These are phyloP conservation scores for Fusarium pseudocircinatum DNA, from an alignment of 2,329 filamentous ascomycete species.

Conservation along the genomic window DNA sequence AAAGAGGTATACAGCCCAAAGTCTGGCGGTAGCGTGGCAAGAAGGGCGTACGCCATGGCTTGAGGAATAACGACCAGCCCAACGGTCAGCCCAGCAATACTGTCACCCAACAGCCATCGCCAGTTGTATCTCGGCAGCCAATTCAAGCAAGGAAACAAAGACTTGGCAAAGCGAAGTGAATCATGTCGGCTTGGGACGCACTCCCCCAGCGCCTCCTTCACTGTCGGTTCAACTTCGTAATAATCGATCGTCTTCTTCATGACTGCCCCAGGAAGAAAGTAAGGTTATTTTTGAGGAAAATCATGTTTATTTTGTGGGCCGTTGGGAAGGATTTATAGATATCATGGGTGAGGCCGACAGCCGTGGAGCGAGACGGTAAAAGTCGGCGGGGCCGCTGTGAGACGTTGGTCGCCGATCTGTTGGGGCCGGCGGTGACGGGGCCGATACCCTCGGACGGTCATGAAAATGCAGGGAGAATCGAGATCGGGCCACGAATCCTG, in stretches of 20 bases:
- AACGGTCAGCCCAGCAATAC: constrained; percentile 44
- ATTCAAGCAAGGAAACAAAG: background rate
- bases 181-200: background rate
- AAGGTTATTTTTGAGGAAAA: background rate
- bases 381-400: constrained; percentile 6
- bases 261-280: background rate
- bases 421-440: background rate
- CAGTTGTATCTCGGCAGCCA: constrained; percentile 16
- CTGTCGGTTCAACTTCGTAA: constrained; percentile 4
- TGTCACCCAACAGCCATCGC: constrained; percentile 16
- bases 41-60: constrained; percentile 80
- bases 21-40: constrained; percentile 73
- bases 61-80: constrained; percentile 82
- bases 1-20: constrained; percentile 86
- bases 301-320: constrained; percentile 3
- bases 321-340: background rate
- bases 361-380: constrained; percentile 7
- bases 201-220: background rate
- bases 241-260: constrained; percentile 9
- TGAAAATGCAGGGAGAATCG: background rate
- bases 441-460: constrained; percentile 8
- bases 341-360: constrained; percentile 9
- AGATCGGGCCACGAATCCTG: background rate
- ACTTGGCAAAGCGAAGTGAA: background rate
- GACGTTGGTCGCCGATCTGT: constrained; percentile 11